A percentile compares a stretch with the other conserved stretches of the same genome.
Conservation (phyloP, 371 early-diverging fungal genomes). For the Saksenaea oblongispora region DNA sequence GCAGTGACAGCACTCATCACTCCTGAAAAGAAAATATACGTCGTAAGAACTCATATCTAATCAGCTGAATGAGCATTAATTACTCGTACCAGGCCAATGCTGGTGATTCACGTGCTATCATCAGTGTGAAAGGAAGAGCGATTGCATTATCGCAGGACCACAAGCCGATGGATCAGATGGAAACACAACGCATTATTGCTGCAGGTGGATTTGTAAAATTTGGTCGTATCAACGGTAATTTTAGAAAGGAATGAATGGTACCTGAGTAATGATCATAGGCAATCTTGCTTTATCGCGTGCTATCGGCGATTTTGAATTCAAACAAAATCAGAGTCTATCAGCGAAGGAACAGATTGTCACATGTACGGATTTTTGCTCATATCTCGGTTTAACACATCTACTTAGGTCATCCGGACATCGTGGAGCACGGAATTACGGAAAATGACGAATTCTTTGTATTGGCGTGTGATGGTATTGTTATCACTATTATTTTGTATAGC, state of each 20-base stretch:
- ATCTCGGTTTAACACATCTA: background rate
- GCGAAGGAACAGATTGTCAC: constrained; percentile 94
- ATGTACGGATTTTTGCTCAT: constrained; percentile 30
- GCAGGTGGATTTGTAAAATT: constrained; percentile 97
- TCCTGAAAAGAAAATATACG: constrained; percentile 38
- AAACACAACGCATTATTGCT: constrained; percentile 79
- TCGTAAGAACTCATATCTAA: constrained; percentile 17
- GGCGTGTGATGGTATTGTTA: constrained; percentile 89
- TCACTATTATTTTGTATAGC: background rate
- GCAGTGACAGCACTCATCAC: constrained; percentile 69
- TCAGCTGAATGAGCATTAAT: background rate
- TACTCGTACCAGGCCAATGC: constrained; percentile 74
- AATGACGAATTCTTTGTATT: constrained; percentile 92
- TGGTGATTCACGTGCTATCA: constrained; percentile 92
- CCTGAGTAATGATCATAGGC: constrained; percentile 36
- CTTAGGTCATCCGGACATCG: constrained; percentile 81
- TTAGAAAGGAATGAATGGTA: background rate
- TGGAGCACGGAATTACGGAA: constrained; percentile 57
- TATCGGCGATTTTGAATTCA: constrained; percentile 98
- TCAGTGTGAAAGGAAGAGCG: constrained; percentile 77
- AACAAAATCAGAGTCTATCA: constrained; percentile 72
- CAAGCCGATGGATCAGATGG: constrained; percentile 85
- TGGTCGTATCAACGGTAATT: constrained; percentile 92
- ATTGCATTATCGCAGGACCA: constrained; percentile 87
- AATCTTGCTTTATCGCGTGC: constrained; percentile 96